These are phyloP conservation scores for Xylaria sp. DNA, from an alignment of 2,329 filamentous ascomycete genomes.

Conservation along the genomic window DNA sequence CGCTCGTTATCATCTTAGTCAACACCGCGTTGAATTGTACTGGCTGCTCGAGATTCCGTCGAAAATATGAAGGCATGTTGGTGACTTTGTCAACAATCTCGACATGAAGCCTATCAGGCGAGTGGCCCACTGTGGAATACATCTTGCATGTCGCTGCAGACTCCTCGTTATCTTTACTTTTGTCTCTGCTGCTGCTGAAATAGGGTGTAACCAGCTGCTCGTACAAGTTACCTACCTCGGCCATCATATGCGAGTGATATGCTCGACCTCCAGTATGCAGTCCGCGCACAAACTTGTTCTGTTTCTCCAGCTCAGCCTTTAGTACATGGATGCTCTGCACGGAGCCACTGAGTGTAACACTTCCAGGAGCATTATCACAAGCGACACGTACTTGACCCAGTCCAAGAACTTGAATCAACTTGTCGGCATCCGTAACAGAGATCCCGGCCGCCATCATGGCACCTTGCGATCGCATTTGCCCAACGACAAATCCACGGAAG, in stretches of 20 bases:
- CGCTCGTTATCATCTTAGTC: background rate
- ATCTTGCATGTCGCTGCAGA: conserved; percentile 26
- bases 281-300: background rate
- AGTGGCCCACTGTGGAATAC: conserved; percentile 29
- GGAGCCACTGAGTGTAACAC: background rate
- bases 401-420: conserved; percentile 9
- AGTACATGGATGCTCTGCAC: background rate
- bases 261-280: conserved; percentile 19
- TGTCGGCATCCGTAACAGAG: background rate
- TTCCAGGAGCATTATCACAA: background rate
- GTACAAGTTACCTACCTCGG: conserved; percentile 33
- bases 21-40: conserved; percentile 5
- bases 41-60: conserved; percentile 11
- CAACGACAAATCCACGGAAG: conserved; percentile 36
- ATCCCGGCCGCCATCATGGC: conserved; percentile 42
- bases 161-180: background rate
- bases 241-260: conserved; percentile 38
- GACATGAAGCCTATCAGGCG: background rate
- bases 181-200: background rate
- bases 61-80: conserved; percentile 17
- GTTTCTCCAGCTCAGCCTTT: background rate
- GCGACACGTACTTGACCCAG: conserved; percentile 1
- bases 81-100: background rate
- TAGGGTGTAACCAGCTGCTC: conserved; percentile 24
- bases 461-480: conserved; percentile 10